Percentiles rank a stretch among this genome's conserved stretches.
Conservation (phyloP, 225 moss, liverwort and hornwort species). For the Polytrichum commune region DNA sequence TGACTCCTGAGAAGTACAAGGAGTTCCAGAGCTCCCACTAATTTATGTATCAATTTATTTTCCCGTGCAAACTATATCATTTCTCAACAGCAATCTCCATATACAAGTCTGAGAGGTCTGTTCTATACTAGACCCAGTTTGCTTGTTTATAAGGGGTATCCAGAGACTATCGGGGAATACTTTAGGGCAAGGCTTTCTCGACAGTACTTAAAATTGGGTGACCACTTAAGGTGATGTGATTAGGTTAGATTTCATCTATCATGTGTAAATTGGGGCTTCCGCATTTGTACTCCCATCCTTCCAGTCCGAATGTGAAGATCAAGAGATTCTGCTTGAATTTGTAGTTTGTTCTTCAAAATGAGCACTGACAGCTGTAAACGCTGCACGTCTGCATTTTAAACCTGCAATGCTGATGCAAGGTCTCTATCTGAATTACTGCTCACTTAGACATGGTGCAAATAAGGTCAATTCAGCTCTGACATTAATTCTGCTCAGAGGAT, state of each 20-base stretch:
- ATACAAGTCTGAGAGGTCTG: neutral
- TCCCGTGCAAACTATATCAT: neutral
- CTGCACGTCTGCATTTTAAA: no score
- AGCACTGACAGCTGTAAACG: no score
- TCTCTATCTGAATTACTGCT: no score
- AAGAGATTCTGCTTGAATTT: neutral
- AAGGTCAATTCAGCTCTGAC: no score
- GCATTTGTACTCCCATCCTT: constrained; percentile 2
- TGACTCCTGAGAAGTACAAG: constrained; percentile 32
- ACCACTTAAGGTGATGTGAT: no score
- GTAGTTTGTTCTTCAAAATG: no score
- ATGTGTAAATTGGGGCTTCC: neutral
- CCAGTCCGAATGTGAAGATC: neutral
- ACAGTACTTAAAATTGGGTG: no score
- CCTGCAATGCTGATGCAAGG: no score
- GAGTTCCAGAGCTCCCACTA: constrained; percentile 29
- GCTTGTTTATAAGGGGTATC: constrained; percentile 11
- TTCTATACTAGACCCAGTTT: constrained; percentile 2
- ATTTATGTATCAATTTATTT: neutral
- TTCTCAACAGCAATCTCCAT: neutral
- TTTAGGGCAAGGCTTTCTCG: no score
- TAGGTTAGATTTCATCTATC: no score
- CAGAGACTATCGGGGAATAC: neutral
- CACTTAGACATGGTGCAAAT: no score
- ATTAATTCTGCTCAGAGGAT: no score